A percentile compares a stretch with the other conserved stretches of the same genome.
Conservation (phyloP, 257 asterid genomes). For the Prunella vulgaris region DNA sequence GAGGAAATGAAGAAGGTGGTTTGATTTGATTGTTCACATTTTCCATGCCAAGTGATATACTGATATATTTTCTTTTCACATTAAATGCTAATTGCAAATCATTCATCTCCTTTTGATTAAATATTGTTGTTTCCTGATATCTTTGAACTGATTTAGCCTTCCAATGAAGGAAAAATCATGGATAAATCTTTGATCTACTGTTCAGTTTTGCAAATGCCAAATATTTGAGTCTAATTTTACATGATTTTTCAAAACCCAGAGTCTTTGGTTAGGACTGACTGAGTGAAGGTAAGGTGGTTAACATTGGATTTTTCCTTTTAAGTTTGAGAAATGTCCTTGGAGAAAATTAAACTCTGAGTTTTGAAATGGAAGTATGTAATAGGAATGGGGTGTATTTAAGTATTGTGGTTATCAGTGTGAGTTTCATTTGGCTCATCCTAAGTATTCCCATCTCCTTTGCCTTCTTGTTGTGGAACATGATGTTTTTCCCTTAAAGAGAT, state of each 20-base stretch:
- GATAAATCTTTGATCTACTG: neutral
- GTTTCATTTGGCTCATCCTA: too few species aligned
- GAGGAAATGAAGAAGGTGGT: conserved; percentile 88
- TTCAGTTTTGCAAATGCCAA: neutral
- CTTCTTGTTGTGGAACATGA: too few species aligned
- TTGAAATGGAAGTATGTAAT: too few species aligned
- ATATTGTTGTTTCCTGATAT: neutral
- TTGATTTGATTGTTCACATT: conserved; percentile 17
- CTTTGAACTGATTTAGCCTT: neutral
- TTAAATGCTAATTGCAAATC: neutral
- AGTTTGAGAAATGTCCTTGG: too few species aligned
- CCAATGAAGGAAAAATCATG: neutral
- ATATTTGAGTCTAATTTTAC: neutral
- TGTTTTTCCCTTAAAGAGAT: too few species aligned
- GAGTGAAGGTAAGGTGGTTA: too few species aligned
- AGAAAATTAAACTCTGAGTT: too few species aligned
- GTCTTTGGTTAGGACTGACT: too few species aligned
- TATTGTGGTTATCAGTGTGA: too few species aligned
- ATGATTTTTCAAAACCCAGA: neutral
- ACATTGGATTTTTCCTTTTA: too few species aligned
- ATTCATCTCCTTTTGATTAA: neutral
- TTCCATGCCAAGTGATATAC: neutral
- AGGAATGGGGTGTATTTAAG: too few species aligned
- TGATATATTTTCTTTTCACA: neutral
- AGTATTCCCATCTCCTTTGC: too few species aligned